phyloP scores from a whole-genome alignment of 345 rosid genomes.

The Gossypium thurberi region DNA sequence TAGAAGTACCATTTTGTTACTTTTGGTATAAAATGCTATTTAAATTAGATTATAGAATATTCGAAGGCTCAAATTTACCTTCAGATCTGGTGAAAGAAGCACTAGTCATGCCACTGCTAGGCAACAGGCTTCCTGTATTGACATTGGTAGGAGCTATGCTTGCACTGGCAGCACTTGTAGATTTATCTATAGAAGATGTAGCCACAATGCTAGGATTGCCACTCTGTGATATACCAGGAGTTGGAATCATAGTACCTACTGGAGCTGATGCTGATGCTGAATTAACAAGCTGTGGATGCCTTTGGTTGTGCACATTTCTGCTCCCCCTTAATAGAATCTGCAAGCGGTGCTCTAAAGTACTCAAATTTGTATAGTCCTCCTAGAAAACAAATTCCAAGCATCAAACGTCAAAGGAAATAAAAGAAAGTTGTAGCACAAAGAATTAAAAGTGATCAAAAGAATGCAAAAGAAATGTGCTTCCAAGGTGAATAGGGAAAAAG shows the following conservation, averaged over 20 bases:
- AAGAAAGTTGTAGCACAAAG: background rate
- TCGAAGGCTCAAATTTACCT: conserved; percentile 29
- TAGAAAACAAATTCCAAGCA: conserved; percentile 26
- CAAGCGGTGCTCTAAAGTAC: conserved; percentile 67
- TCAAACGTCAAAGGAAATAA: conserved; percentile 9
- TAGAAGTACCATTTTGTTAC: conserved; percentile 15
- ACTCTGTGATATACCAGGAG: conserved; percentile 73
- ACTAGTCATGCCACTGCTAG: conserved; percentile 46
- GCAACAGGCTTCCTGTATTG: conserved; percentile 43
- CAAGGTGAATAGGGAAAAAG: background rate
- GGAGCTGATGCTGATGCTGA: conserved; percentile 49
- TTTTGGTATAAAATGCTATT: conserved; percentile 8
- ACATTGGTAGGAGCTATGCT: conserved; percentile 39
- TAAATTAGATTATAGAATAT: conserved; percentile 8
- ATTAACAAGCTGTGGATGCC: conserved; percentile 42
- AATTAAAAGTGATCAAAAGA: background rate
- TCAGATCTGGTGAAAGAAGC: conserved; percentile 43
- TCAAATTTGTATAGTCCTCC: conserved; percentile 76
- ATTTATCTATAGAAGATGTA: conserved; percentile 53
- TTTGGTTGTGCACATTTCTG: conserved; percentile 39
- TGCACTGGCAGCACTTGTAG: conserved; percentile 42
- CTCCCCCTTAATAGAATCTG: conserved; percentile 36
- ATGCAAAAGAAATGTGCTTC: background rate
- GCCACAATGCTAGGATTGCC: conserved; percentile 48
- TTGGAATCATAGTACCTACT: conserved; percentile 80